phyloP scores from a whole-genome alignment of 768 basidiomycete genomes.

The Candolleomyces eurysporus region DNA sequence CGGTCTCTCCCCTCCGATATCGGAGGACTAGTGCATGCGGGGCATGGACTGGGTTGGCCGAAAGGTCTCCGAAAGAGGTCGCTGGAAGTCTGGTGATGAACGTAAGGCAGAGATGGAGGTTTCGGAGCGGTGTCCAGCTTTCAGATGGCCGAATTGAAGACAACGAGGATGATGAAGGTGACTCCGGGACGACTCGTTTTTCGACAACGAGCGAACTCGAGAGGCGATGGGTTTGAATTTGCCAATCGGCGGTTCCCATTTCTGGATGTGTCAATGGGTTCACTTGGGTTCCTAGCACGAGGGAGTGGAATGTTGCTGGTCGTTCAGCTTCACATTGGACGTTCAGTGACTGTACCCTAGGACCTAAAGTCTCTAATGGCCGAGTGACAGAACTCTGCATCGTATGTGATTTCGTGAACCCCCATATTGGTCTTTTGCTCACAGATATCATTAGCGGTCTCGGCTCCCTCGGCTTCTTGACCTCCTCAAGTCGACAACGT shows the following conservation, averaged over 20 bases:
- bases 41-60: slow-evolving; percentile 97
- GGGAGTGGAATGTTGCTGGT: slow-evolving; percentile 65
- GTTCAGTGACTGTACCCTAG: no score
- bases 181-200: background rate
- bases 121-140: slow-evolving; percentile 52
- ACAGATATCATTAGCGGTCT: no score
- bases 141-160: slow-evolving; percentile 85
- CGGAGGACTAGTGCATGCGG: slow-evolving; percentile 94
- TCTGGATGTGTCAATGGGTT: slow-evolving; percentile 76
- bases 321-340: no score
- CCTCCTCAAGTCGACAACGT: no score
- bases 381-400: no score
- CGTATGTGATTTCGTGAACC: no score
- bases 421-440: no score
- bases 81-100: slow-evolving; percentile 83
- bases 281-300: slow-evolving; percentile 55
- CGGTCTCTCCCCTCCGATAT: slow-evolving; percentile 66
- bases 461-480: no score
- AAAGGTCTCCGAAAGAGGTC: slow-evolving; percentile 88
- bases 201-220: slow-evolving; percentile 37
- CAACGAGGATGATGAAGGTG: slow-evolving; percentile 50
- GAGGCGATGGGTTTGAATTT: slow-evolving; percentile 70
- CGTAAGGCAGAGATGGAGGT: slow-evolving; percentile 75
- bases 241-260: slow-evolving; percentile 67
- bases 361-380: no score